Percentiles rank a stretch among this genome's conserved stretches.
Conservation (phyloP, 2,329 filamentous ascomycete species). For the Penicillium janthinellum region DNA sequence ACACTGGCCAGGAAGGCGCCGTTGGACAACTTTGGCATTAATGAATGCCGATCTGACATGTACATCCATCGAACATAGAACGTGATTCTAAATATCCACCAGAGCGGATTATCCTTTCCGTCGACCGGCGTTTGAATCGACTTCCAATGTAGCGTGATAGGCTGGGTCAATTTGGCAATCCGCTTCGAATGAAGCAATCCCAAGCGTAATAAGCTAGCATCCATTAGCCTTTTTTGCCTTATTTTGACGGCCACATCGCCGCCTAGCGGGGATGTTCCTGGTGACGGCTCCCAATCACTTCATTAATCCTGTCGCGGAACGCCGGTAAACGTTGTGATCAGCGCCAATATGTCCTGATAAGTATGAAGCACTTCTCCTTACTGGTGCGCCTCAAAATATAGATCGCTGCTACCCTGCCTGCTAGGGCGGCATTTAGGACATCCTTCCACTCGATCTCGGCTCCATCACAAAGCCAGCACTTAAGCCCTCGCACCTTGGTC, state of each 20-base stretch:
- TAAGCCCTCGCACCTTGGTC: neutral
- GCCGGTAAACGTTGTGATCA: slow-evolving; percentile 4
- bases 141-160: neutral
- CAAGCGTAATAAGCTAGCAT: neutral
- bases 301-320: neutral
- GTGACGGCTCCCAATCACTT: neutral
- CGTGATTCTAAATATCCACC: neutral
- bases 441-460: neutral
- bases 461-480: slow-evolving; percentile 1
- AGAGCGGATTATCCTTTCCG: neutral
- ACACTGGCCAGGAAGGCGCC: neutral
- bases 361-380: neutral
- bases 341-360: neutral
- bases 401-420: neutral
- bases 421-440: neutral
- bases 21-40: neutral
- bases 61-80: neutral
- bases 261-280: slow-evolving; percentile 1
- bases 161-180: neutral
- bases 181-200: neutral
- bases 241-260: neutral
- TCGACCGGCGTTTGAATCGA: neutral
- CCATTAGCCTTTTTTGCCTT: neutral
- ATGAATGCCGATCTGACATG: slow-evolving; percentile 1
- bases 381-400: neutral